Evolutionary conservation across 2,329 filamentous ascomycete species (phyloP).

Genomic region (Teratosphaeria nubilosa): DNA sequence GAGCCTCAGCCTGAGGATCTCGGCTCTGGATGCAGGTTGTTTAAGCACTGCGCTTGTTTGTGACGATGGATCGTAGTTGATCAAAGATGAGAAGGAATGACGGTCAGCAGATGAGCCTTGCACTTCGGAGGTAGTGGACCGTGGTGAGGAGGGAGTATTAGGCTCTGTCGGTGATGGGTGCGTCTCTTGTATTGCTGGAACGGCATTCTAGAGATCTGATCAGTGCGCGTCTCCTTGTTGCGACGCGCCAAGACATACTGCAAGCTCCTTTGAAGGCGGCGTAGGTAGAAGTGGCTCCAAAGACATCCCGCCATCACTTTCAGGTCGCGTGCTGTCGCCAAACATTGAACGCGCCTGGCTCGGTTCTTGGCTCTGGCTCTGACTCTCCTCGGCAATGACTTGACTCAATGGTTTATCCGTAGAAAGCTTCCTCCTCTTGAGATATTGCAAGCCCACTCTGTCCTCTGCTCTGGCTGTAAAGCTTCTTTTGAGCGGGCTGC

Average conservation of each 20-base stretch:
- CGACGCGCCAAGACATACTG: background rate
- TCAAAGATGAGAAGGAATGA: conserved; percentile 37
- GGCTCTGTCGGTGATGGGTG: conserved; percentile 16
- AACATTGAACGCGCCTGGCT: conserved; percentile 1
- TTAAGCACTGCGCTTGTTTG: conserved; percentile 15
- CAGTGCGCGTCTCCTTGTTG: background rate
- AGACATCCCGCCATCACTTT: background rate
- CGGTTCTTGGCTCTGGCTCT: background rate
- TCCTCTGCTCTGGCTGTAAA: conserved; percentile 21
- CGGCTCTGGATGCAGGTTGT: conserved; percentile 32
- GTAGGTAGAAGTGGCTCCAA: background rate
- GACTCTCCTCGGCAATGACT: background rate
- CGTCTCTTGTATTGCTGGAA: conserved; percentile 7
- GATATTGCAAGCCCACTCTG: conserved; percentile 24
- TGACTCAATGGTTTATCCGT: conserved; percentile 7
- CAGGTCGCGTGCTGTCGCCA: background rate
- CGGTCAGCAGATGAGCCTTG: conserved; percentile 23
- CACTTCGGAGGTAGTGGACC: conserved; percentile 11
- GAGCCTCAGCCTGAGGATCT: conserved; percentile 58
- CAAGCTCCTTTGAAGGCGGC: background rate
- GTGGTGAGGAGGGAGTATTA: conserved; percentile 16
- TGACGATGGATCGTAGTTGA: conserved; percentile 38
- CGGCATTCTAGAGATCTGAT: background rate
- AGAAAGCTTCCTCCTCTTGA: conserved; percentile 21
- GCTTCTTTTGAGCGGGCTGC: conserved; percentile 25